A percentile compares a stretch with the other conserved stretches of the same genome.
Conservation (phyloP, 2,329 filamentous ascomycete genomes). For the Colletotrichum agaves region DNA sequence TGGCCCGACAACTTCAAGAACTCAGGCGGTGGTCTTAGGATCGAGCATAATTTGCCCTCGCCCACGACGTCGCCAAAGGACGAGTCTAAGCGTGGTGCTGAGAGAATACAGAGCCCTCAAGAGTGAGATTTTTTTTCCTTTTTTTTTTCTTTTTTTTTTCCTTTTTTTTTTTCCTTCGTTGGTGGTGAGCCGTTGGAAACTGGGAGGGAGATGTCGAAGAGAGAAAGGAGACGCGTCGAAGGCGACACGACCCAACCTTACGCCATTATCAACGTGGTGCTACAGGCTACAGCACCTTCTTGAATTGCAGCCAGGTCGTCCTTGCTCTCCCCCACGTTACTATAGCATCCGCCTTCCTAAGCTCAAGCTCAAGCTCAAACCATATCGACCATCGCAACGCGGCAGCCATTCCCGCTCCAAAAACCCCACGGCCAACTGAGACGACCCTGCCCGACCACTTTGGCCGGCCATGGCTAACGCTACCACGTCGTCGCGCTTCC, state of each 20-base stretch:
- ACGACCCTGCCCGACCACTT: background rate
- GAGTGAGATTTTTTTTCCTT: constrained; percentile 11
- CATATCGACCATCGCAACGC: background rate
- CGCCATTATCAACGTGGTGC: too few species aligned
- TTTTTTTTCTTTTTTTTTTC: background rate
- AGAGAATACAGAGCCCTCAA: background rate
- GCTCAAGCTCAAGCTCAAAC: constrained; percentile 20
- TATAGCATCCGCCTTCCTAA: background rate
- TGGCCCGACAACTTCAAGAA: constrained; percentile 31
- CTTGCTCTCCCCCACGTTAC: background rate
- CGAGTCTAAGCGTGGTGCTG: constrained; percentile 4
- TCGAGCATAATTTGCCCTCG: constrained; percentile 1
- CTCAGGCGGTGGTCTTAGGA: constrained; percentile 21
- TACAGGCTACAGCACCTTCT: too few species aligned
- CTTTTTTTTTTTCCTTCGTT: background rate
- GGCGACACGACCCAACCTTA: background rate
- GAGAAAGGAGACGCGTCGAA: background rate
- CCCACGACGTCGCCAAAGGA: constrained; percentile 12
- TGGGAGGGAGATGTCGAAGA: too few species aligned
- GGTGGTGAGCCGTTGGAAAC: too few species aligned
- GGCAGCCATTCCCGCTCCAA: background rate
- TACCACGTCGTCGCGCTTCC: constrained; percentile 21
- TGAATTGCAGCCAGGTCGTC: background rate
- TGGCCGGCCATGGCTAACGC: background rate
- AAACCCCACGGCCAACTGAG: background rate